Evolutionary conservation across 192 early-diverging fungal species (phyloP).

Genomic region (Entomortierella beljakovae): DNA sequence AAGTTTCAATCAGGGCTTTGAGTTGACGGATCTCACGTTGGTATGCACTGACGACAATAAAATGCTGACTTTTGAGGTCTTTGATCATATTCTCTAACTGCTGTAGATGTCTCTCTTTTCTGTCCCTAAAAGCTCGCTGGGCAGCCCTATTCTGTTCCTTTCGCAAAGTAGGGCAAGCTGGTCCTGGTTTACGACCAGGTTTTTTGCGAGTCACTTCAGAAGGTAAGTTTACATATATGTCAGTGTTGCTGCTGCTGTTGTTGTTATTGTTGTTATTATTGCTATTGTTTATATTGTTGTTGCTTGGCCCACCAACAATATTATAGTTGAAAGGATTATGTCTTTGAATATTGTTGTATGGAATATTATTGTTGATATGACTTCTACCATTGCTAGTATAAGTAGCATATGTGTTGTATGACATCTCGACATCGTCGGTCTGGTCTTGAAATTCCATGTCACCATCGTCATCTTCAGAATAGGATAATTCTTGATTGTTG

Average conservation of each 20-base stretch:
- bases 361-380: neutral
- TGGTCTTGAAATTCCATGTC: conserved; percentile 16
- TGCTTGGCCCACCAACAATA: conserved; percentile 3
- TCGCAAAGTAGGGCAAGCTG: conserved; percentile 63
- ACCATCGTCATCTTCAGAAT: conserved; percentile 34
- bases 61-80: conserved; percentile 69
- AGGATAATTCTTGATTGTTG: conserved; percentile 1
- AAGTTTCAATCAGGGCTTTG: conserved; percentile 40
- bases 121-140: conserved; percentile 89
- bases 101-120: conserved; percentile 81
- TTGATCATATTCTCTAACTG: conserved; percentile 81
- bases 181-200: conserved; percentile 64
- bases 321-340: neutral
- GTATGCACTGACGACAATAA: conserved; percentile 47
- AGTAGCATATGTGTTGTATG: conserved; percentile 4
- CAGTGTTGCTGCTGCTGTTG: conserved; percentile 2
- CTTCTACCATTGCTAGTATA: neutral
- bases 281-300: conserved; percentile 6
- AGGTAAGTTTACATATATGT: neutral
- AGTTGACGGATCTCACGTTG: conserved; percentile 51
- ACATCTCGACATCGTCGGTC: conserved; percentile 23
- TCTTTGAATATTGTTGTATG: neutral
- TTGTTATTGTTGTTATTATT: conserved; percentile 16
- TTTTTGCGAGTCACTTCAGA: conserved; percentile 30
- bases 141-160: conserved; percentile 90